Base-by-base conservation (phyloP, 768 basidiomycete species). In the Amyloporia xantha region DNA sequence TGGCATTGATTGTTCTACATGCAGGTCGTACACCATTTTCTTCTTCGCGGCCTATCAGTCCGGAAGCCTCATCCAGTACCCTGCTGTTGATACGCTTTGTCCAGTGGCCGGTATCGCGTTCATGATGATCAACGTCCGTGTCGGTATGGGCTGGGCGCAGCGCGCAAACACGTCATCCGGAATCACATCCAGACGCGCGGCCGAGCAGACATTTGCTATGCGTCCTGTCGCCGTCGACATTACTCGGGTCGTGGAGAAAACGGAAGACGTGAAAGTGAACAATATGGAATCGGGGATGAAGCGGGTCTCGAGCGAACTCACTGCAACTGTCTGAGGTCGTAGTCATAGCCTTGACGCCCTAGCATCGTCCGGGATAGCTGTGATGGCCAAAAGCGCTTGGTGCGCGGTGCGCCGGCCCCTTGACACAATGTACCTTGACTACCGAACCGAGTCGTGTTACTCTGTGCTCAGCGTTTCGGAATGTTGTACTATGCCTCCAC, bases 81-180 rank as follows among this genome's bases (percentile, higher is more conserved):
- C 42, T 3, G 26, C 42, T 10, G 26, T 43, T 9, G 42, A 43
- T 28, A 41, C 40, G 10, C 40, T 41, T 12, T 41, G 40, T 23
- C 40, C 38, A 2, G 24, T 53, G 17, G 44, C 40, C 21, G 52
- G 48, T 23, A 49, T 53, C 39, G 26, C 52, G 21, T 53, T 53
- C 48, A 53, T 42, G 43, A 39, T 53, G 26, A 53, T 53, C 48
- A 49, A 44, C 24, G 52, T 53, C 15, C 52, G 52, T 15, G 52
- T 53, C 17, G 52, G 48, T 2, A 47, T 53, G 15, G 48, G 52
- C 20, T 46, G 47, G 48, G 36, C 42, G 10, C 42, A 43, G 17
- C 27, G 42, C 23, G 42, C 25, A 9, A 23, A 44, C 23, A 36
- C 30, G 5, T 45, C 44, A 3, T 45, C 44, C 17, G 44, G 25